Evolutionary conservation across 495 filamentous ascomycete genomes (phyloP), one percentile per base, ranked within the genome.

Genomic region (Paragyromitra xinjiangensis): DNA sequence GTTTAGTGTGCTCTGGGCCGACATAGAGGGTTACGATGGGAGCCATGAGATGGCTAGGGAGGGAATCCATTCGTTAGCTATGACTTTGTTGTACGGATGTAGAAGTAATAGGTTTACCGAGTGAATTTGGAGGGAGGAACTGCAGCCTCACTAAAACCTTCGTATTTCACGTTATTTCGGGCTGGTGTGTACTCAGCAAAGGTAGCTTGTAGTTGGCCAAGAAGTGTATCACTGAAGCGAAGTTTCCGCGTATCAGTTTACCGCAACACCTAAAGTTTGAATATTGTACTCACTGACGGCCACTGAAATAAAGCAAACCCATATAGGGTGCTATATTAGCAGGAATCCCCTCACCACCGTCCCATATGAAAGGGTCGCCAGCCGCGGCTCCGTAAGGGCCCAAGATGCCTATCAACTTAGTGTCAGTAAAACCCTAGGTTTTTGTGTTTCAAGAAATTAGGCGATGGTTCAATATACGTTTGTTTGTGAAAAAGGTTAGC

Each of bases 361-460:
- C 40, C 68, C 68, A 70, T 19, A 26, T 39, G 12, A 61, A 70
- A n/a, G n/a, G n/a, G n/a, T n/a, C n/a, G n/a, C n/a, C n/a, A n/a
- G n/a, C n/a, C n/a, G n/a, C n/a, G n/a, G n/a, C n/a, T n/a, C 68
- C 68, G 22, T 61, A 70, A 11, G 68, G 68, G 11, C 68, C 68
- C 40, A 22, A 61, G 16, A n/a, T 70, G 0, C 68, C 68, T 70
- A 70, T 26, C 24, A 39, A 50, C 24, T 19, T 22, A 50, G 16
- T 34, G n/a, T 70, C 8, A 69, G 53, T 29, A 56, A 29, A 7
- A 3, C 12, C n/a, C 39, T 44, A 22, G 19, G 34, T 22, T 48
- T n/a, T 48, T 26, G 9, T 44, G 29, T 42, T 11, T 6, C 29
- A 12, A 67, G 0, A 40, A 53, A 29, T 12, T 67, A 6, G 9